A percentile compares a stretch with the other conserved stretches of the same genome.
Conservation (phyloP, 2,329 filamentous ascomycete species). For the Xylaria sp. region DNA sequence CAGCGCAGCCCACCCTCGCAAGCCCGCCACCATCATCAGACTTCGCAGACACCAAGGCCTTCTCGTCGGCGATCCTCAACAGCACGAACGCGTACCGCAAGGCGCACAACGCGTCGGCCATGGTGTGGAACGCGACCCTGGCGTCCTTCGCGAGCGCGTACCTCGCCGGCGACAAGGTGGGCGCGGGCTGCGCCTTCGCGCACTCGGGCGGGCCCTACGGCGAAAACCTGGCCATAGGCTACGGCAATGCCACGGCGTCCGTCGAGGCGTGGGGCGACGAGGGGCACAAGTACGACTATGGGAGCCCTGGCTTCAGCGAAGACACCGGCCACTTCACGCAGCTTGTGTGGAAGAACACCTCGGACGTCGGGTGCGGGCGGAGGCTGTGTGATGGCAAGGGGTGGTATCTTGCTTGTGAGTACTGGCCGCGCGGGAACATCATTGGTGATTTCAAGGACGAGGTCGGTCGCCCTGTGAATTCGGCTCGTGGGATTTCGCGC, state of each 20-base stretch:
- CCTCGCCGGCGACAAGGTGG: slow-evolving; percentile 51
- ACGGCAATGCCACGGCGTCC: slow-evolving; percentile 65
- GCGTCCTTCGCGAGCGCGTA: slow-evolving; percentile 63
- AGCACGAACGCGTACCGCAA: slow-evolving; percentile 73
- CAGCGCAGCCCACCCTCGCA: slow-evolving; percentile 41
- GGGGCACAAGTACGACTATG: slow-evolving; percentile 67
- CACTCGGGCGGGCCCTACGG: slow-evolving; percentile 73
- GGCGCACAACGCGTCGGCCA: slow-evolving; percentile 67
- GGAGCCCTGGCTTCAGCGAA: slow-evolving; percentile 64
- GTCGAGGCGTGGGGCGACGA: slow-evolving; percentile 76
- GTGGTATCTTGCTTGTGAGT: slow-evolving; percentile 77
- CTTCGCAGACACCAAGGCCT: slow-evolving; percentile 51
- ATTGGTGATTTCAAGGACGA: slow-evolving; percentile 60
- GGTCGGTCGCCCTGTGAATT: slow-evolving; percentile 49
- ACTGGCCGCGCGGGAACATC: slow-evolving; percentile 74
- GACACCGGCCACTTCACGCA: slow-evolving; percentile 78
- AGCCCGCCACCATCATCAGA: slow-evolving; percentile 44
- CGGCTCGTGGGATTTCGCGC: not conserved
- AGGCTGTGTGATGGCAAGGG: slow-evolving; percentile 52
- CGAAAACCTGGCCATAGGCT: slow-evolving; percentile 79
- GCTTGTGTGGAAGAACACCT: slow-evolving; percentile 75
- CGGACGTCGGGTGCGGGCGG: slow-evolving; percentile 65
- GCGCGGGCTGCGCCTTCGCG: slow-evolving; percentile 28
- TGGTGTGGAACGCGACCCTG: slow-evolving; percentile 74
- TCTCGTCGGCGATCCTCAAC: slow-evolving; percentile 68